These are phyloP conservation scores for Exidia glandulosa DNA, from an alignment of 768 basidiomycete species.

Conservation along the genomic window DNA sequence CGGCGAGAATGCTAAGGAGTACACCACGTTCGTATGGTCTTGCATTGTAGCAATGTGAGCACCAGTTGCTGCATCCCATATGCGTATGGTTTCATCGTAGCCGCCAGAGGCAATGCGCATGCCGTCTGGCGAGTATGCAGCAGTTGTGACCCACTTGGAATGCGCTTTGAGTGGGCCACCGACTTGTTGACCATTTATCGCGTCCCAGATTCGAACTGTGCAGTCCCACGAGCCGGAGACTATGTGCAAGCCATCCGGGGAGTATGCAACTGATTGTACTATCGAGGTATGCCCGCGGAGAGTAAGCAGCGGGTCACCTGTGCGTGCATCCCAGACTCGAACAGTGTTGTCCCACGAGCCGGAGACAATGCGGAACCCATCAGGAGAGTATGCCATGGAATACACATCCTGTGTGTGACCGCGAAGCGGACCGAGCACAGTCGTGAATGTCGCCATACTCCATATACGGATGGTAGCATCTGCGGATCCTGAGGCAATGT, in stretches of 20 bases:
- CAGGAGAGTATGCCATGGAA: constrained; percentile 7
- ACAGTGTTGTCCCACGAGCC: constrained; percentile 4
- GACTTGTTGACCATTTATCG: neutral
- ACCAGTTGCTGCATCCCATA: too few species aligned
- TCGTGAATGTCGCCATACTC: constrained; percentile 28
- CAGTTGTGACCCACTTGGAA: too few species aligned
- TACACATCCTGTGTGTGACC: constrained; percentile 13
- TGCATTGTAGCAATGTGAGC: too few species aligned
- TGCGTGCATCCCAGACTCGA: constrained; percentile 17
- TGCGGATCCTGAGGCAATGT: constrained; percentile 30
- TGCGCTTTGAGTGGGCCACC: neutral
- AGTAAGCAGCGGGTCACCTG: constrained; percentile 9
- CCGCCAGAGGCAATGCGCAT: too few species aligned
- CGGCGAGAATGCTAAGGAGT: too few species aligned
- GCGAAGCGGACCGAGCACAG: neutral
- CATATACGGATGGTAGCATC: constrained; percentile 31
- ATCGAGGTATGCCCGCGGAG: constrained; percentile 12
- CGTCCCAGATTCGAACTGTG: constrained; percentile 7
- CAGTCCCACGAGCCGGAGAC: constrained; percentile 6
- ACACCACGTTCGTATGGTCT: too few species aligned
- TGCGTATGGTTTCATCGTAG: too few species aligned
- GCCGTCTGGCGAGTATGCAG: too few species aligned
- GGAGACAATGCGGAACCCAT: constrained; percentile 9
- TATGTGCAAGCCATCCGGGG: constrained; percentile 9
- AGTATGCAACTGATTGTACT: constrained; percentile 5